Evolutionary conservation across 2,329 filamentous ascomycete species (phyloP), one percentile per base, ranked within the genome.

Genomic region (Ceratocystis papillata): DNA sequence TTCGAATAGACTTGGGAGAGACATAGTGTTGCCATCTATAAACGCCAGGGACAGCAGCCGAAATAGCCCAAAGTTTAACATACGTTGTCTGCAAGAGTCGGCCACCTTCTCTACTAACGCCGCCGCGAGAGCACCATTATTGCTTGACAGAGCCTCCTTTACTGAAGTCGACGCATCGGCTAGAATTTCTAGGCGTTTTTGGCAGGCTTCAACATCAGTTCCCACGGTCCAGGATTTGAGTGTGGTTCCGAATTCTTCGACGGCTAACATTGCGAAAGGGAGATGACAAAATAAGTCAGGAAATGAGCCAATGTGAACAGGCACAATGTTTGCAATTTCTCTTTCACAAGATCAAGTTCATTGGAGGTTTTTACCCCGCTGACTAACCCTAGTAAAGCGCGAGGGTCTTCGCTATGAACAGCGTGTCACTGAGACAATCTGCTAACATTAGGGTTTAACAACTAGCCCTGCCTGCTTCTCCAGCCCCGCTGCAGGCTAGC

Each of bases 1-100:
- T 33, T 37, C 8, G 20, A 50, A 12, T 3, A 63, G 61, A 45
- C 15, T 41, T 12, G 7, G 22, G 37, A 12, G 1, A 50, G 45
- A 25, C 20, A 50, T 12, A 8, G 12, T 37, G 55, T 22, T 4
- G 30, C 28, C 57, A 41, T 44, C 48, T 41, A 57, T 25, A 33
- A 22, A 57, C 7, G 30, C 25, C 25, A 53, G 25, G 62, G 25
- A 48, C 25, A 33, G 33, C 10, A n/a, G 10, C 37, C 10, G 37
- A 41, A 62, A 46, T 44, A 41, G 61, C 44, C 20, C 20, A 22
- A 60, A 12, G 25, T 2, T 4, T 41, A 37, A 65, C 20, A 65
- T 67, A 67, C 65, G 62, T 48, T 67, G 65, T 67, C 65, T 67
- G 45, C 65, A 64, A 10, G 62, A 63, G 57, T 67, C 62, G 7